Evolutionary conservation across 768 basidiomycete species (phyloP).

Genomic region (Leucogyrophana mollusca): DNA sequence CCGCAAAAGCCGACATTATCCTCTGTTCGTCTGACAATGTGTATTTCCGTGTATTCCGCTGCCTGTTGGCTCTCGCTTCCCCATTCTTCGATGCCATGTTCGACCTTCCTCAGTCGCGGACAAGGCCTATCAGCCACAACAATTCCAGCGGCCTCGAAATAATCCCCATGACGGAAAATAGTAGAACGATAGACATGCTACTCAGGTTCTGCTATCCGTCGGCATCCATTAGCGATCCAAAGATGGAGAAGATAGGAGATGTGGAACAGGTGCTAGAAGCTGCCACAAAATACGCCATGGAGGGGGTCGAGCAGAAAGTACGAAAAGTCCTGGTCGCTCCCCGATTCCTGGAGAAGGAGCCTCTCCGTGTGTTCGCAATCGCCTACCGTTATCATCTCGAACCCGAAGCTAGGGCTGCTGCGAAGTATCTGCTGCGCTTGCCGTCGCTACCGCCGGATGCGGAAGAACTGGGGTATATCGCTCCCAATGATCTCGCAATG

Average conservation of each 20-base stretch:
- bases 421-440: constrained; percentile 21
- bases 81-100: constrained; percentile 33
- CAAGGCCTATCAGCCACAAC: constrained; percentile 11
- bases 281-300: constrained; percentile 30
- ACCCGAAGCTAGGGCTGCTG: constrained; percentile 29
- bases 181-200: constrained; percentile 25
- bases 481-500: constrained; percentile 8
- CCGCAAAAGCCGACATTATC: constrained; percentile 47
- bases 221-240: constrained; percentile 19
- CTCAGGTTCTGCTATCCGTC: constrained; percentile 36
- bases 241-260: constrained; percentile 11
- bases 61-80: constrained; percentile 25
- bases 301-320: constrained; percentile 21
- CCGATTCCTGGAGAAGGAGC: constrained; percentile 22
- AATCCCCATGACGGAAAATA: constrained; percentile 29
- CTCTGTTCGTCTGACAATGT: constrained; percentile 48
- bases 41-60: constrained; percentile 21
- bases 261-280: constrained; percentile 24
- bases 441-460: constrained; percentile 6
- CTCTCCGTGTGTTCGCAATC: constrained; percentile 32
- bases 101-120: constrained; percentile 23
- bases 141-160: constrained; percentile 15
- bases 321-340: constrained; percentile 24
- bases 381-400: constrained; percentile 30
- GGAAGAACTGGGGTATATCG: constrained; percentile 6